Conservation (phyloP, 768 basidiomycete species). For the Crepidotus variabilis region DNA sequence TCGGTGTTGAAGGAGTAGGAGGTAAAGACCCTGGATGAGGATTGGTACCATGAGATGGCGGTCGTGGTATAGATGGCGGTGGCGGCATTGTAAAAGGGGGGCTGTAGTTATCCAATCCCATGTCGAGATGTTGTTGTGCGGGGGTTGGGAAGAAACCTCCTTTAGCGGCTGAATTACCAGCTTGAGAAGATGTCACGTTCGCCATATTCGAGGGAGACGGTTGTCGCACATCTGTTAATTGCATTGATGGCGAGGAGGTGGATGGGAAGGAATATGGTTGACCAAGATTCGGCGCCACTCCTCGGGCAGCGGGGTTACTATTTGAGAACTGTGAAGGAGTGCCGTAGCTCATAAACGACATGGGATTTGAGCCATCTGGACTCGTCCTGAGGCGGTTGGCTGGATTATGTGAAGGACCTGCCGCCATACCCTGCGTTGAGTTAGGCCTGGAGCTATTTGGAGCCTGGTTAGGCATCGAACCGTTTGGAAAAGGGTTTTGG, state of each 20-base stretch:
- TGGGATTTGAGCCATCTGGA: slow-evolving; percentile 35
- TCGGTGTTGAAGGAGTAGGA: slow-evolving; percentile 15
- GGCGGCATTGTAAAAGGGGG: slow-evolving; percentile 33
- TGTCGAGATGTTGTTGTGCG: slow-evolving; percentile 54
- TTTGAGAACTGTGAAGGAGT: slow-evolving; percentile 29
- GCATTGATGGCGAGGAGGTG: slow-evolving; percentile 47
- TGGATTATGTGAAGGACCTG: slow-evolving; percentile 35
- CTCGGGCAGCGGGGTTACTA: slow-evolving; percentile 25
- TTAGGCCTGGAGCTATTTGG: slow-evolving; percentile 40
- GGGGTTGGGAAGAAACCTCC: slow-evolving; percentile 55
- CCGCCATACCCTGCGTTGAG: slow-evolving; percentile 35
- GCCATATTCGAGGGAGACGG: slow-evolving; percentile 33
- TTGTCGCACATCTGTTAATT: slow-evolving; percentile 42
- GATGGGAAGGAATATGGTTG: slow-evolving; percentile 29
- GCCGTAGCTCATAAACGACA: slow-evolving; percentile 41
- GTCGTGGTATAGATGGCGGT: slow-evolving; percentile 29
- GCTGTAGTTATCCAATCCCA: slow-evolving; percentile 24
- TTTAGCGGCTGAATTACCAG: slow-evolving; percentile 28
- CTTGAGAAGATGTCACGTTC: slow-evolving; percentile 31
- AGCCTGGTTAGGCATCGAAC: slow-evolving; percentile 33
- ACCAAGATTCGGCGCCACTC: slow-evolving; percentile 12
- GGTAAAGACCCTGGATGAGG: slow-evolving; percentile 21
- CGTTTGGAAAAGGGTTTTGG: slow-evolving; percentile 35
- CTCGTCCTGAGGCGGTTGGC: slow-evolving; percentile 40
- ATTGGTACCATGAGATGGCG: slow-evolving; percentile 37